These are phyloP conservation scores for Holtermannia corniformis DNA, from an alignment of 768 basidiomycete species.

Conservation along the genomic window DNA sequence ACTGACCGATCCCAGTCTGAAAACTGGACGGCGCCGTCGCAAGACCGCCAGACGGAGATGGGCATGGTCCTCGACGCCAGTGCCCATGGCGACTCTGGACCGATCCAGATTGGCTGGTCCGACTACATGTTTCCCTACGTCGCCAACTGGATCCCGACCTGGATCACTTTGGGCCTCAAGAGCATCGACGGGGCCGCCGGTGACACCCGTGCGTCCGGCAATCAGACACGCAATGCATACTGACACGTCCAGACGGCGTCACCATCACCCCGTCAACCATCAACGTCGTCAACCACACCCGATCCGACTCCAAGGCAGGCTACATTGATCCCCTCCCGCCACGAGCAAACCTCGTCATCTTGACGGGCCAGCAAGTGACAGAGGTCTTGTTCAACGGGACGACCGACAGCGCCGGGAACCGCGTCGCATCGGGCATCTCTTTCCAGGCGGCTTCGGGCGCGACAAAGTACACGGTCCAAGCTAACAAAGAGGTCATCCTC, in stretches of 20 bases:
- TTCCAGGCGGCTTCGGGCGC: conserved; percentile 44
- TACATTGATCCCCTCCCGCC: conserved; percentile 60
- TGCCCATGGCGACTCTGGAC: conserved; percentile 51
- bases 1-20: conserved; percentile 48
- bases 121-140: conserved; percentile 47
- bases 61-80: conserved; percentile 47
- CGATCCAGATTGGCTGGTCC: conserved; percentile 47
- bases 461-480: conserved; percentile 46
- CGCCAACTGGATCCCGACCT: conserved; percentile 53
- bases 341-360: conserved; percentile 56
- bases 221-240: neutral
- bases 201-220: conserved; percentile 8
- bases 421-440: conserved; percentile 47
- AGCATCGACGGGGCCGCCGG: conserved; percentile 44
- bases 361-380: conserved; percentile 55
- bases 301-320: conserved; percentile 56
- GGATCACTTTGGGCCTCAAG: conserved; percentile 44
- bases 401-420: conserved; percentile 34
- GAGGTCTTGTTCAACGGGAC: conserved; percentile 46
- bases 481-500: conserved; percentile 55
- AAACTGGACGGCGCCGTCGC: conserved; percentile 50
- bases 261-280: conserved; percentile 53
- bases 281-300: conserved; percentile 56
- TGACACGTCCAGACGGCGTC: conserved; percentile 22
- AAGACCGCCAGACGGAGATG: conserved; percentile 43